phyloP scores from a whole-genome alignment of 2,329 filamentous ascomycete species.

The Fusarium sp. region DNA sequence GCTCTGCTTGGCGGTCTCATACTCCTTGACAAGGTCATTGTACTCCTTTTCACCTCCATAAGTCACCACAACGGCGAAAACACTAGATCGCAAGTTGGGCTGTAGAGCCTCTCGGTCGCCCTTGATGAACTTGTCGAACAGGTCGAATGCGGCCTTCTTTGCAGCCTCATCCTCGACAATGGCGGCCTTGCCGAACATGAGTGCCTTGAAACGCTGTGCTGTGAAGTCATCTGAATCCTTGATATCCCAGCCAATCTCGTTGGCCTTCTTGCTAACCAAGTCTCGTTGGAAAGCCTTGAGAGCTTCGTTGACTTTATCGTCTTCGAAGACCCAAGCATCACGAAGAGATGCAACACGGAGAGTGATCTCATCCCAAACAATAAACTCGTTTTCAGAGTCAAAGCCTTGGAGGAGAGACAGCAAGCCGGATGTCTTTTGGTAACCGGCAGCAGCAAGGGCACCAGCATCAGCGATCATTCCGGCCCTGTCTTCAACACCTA shows the following conservation, averaged over 20 bases:
- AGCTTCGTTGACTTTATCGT: constrained; percentile 76
- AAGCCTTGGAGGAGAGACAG: constrained; percentile 88
- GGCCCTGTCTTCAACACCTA: constrained; percentile 90
- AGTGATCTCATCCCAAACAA: constrained; percentile 95
- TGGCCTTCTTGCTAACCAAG: constrained; percentile 81
- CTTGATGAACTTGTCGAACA: constrained; percentile 85
- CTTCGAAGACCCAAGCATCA: constrained; percentile 83
- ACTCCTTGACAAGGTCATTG: constrained; percentile 44
- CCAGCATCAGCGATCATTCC: constrained; percentile 96
- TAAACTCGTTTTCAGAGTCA: constrained; percentile 83
- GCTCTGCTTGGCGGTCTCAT: constrained; percentile 66
- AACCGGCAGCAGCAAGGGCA: constrained; percentile 87
- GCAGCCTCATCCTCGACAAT: constrained; percentile 82
- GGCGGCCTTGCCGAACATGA: constrained; percentile 88
- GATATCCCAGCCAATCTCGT: constrained; percentile 90
- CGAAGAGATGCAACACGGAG: constrained; percentile 82
- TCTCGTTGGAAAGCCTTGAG: constrained; percentile 86
- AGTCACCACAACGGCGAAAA: constrained; percentile 86
- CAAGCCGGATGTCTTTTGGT: constrained; percentile 92
- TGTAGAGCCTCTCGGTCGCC: constrained; percentile 87
- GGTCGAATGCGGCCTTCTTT: constrained; percentile 83
- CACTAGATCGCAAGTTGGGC: constrained; percentile 88
- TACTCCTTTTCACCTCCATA: constrained; percentile 76
- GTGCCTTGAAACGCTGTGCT: constrained; percentile 91
- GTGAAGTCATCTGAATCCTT: constrained; percentile 87